Conservation (phyloP, 352 stramenopile species). For the Thalassiosira sp. region DNA sequence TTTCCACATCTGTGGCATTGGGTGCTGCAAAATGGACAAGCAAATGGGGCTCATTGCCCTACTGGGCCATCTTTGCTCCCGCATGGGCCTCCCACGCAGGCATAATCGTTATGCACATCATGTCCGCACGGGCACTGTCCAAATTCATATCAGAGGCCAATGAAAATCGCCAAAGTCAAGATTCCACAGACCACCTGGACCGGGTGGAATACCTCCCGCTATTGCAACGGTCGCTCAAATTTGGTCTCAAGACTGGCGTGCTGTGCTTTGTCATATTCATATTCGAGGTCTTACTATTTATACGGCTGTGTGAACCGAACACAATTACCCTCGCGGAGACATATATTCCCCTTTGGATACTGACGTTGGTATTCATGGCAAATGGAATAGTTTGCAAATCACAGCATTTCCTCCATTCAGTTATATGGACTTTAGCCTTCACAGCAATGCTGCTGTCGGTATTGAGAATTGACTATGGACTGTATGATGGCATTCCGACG, state of each 20-base stretch:
- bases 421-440: constrained; percentile 75
- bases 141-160: constrained; percentile 78
- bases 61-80: constrained; percentile 75
- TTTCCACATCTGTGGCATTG: constrained; percentile 64
- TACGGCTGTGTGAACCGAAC: constrained; percentile 44
- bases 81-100: constrained; percentile 71
- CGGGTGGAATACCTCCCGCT: constrained; percentile 79
- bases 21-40: constrained; percentile 64
- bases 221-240: constrained; percentile 77
- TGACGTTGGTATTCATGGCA: constrained; percentile 63
- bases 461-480: constrained; percentile 67
- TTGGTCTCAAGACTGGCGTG: constrained; percentile 78
- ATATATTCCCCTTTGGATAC: constrained; percentile 76
- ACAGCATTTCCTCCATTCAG: constrained; percentile 64
- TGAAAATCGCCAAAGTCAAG: constrained; percentile 68
- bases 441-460: constrained; percentile 61
- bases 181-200: constrained; percentile 78
- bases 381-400: constrained; percentile 82
- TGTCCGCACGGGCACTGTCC: constrained; percentile 69
- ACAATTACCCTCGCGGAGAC: constrained; percentile 51
- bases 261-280: constrained; percentile 77
- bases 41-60: constrained; percentile 63
- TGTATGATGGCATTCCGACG: constrained; percentile 45
- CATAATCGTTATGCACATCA: constrained; percentile 67
- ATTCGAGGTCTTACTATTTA: constrained; percentile 79